Conservation (phyloP, 2,329 filamentous ascomycete species). For the Aspergillus ustus region DNA sequence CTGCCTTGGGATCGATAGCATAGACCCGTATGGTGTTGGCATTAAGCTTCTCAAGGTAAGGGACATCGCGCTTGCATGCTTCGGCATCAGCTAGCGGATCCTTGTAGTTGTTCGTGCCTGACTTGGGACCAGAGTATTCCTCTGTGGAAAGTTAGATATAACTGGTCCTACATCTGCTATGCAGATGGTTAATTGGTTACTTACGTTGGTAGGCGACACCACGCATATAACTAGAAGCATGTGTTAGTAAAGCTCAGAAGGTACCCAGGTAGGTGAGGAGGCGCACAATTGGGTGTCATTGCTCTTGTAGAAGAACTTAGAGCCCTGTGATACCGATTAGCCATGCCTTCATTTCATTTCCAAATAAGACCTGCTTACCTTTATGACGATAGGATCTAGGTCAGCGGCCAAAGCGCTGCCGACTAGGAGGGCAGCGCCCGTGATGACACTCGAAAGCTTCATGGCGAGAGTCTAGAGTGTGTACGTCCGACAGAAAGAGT, state of each 20-base stretch:
- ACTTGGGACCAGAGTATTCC: slow-evolving; percentile 64
- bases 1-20: slow-evolving; percentile 76
- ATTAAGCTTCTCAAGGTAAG: slow-evolving; percentile 73
- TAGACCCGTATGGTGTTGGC: slow-evolving; percentile 96
- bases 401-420: slow-evolving; percentile 56
- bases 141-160: slow-evolving; percentile 39
- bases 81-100: slow-evolving; percentile 78
- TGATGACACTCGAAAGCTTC: slow-evolving; percentile 23
- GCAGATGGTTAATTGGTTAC: neutral
- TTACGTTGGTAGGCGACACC: slow-evolving; percentile 85
- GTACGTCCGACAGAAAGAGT: slow-evolving; percentile 4
- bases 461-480: slow-evolving; percentile 14
- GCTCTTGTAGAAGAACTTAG: slow-evolving; percentile 85
- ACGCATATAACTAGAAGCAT: slow-evolving; percentile 67
- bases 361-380: slow-evolving; percentile 14
- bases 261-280: neutral
- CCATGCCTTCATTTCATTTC: neutral
- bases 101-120: slow-evolving; percentile 62
- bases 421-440: slow-evolving; percentile 45
- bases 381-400: slow-evolving; percentile 63
- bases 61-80: slow-evolving; percentile 80
- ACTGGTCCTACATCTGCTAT: neutral
- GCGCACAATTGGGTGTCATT: slow-evolving; percentile 68
- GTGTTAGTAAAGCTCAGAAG: slow-evolving; percentile 9
- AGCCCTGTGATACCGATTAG: slow-evolving; percentile 55